Conservation (phyloP, 2,329 filamentous ascomycete species). For the Zymoseptoria passerinii region DNA sequence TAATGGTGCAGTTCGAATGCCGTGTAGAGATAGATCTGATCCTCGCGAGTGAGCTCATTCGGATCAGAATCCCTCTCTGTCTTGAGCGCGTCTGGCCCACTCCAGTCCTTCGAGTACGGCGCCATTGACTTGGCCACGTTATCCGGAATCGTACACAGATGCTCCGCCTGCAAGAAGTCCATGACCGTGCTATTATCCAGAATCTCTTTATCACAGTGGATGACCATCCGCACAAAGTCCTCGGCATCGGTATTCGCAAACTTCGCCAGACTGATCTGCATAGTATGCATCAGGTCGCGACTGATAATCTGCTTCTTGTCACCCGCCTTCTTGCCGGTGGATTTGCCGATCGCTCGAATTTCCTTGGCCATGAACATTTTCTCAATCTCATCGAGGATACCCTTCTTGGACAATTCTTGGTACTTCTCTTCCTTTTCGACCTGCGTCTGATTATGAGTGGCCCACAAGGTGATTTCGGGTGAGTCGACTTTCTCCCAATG, state of each 20-base stretch:
- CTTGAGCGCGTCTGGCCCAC: constrained; percentile 70
- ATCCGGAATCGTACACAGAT: constrained; percentile 85
- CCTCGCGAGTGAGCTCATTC: constrained; percentile 78
- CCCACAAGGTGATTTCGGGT: constrained; percentile 88
- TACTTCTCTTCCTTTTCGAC: constrained; percentile 94
- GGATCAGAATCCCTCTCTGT: constrained; percentile 80
- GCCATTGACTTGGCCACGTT: constrained; percentile 86
- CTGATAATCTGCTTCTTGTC: constrained; percentile 98
- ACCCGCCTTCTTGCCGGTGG: constrained; percentile 59
- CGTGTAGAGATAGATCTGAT: constrained; percentile 90
- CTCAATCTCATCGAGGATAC: constrained; percentile 94
- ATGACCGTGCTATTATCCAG: constrained; percentile 86
- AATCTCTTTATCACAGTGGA: constrained; percentile 86
- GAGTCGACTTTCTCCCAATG: constrained; percentile 99
- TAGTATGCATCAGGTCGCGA: constrained; percentile 78
- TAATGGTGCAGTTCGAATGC: constrained; percentile 94
- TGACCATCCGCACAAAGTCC: constrained; percentile 83
- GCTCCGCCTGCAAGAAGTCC: constrained; percentile 91
- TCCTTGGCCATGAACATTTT: constrained; percentile 97
- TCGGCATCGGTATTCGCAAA: constrained; percentile 79
- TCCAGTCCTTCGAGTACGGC: constrained; percentile 95
- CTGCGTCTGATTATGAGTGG: constrained; percentile 72
- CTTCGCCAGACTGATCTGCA: constrained; percentile 89
- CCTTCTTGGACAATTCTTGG: constrained; percentile 82
- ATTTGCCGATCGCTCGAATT: constrained; percentile 72